Evolutionary conservation across 805 yeast genomes (phyloP).

Genomic region (Candida taoyuanica): DNA sequence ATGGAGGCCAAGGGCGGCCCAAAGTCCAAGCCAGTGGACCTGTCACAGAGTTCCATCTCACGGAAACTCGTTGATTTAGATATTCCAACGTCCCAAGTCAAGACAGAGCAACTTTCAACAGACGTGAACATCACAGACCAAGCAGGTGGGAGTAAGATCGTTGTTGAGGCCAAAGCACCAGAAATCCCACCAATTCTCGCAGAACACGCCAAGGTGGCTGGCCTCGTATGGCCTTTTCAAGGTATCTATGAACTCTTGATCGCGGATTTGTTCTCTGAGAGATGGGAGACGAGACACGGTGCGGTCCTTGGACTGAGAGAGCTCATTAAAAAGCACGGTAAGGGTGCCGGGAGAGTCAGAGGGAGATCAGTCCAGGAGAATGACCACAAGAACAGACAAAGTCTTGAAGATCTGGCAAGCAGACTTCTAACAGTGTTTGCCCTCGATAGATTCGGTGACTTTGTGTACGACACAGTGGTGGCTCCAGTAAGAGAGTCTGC

Average conservation of each 20-base stretch:
- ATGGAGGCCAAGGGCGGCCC: constrained; percentile 53
- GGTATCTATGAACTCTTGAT: constrained; percentile 82
- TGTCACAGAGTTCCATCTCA: constrained; percentile 68
- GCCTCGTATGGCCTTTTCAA: constrained; percentile 89
- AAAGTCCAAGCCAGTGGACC: constrained; percentile 50
- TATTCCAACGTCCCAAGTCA: constrained; percentile 11
- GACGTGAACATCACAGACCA: constrained; percentile 68
- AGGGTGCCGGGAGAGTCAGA: constrained; percentile 76
- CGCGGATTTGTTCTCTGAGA: constrained; percentile 74
- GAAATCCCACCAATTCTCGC: constrained; percentile 64
- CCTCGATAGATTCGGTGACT: constrained; percentile 93
- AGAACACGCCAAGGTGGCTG: constrained; percentile 66
- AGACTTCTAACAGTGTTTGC: constrained; percentile 83
- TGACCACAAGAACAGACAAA: constrained; percentile 54
- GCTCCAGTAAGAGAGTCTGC: constrained; percentile 98
- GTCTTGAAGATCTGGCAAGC: constrained; percentile 84
- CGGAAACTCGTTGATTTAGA: constrained; percentile 40
- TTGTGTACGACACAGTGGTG: constrained; percentile 93
- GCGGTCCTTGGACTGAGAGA: constrained; percentile 91
- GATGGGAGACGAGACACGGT: constrained; percentile 96
- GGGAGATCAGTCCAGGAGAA: constrained; percentile 62
- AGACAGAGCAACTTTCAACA: constrained; percentile 20
- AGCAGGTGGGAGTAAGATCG: constrained; percentile 73
- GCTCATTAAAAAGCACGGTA: constrained; percentile 74
- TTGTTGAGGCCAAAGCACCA: constrained; percentile 70